A percentile compares a stretch with the other conserved stretches of the same genome.
These are phyloP conservation scores for Brassica incana DNA, from an alignment of 345 rosid genomes.

Conservation along the genomic window DNA sequence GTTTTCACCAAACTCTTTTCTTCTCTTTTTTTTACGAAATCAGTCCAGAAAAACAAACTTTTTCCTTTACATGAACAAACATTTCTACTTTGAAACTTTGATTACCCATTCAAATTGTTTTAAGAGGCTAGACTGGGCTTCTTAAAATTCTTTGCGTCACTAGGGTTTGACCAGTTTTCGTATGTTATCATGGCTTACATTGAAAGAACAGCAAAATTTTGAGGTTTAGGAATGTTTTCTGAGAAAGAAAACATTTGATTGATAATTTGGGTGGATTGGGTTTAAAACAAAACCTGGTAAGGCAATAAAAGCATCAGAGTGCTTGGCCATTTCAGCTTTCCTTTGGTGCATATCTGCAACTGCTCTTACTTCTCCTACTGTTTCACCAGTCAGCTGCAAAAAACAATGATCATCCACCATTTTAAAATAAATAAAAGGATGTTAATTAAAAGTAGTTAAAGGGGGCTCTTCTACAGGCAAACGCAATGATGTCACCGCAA, in stretches of 20 bases:
- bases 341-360: slow-evolving; percentile 99
- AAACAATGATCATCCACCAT: slow-evolving; percentile 9
- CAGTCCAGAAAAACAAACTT: neutral
- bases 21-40: slow-evolving; percentile 13
- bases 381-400: slow-evolving; percentile 94
- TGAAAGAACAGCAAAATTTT: slow-evolving; percentile 16
- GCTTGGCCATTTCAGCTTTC: slow-evolving; percentile 99
- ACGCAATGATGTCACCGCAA: slow-evolving; percentile 41
- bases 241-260: neutral
- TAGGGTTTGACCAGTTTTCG: slow-evolving; percentile 25
- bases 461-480: slow-evolving; percentile 43
- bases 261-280: slow-evolving; percentile 38
- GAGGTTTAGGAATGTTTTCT: neutral
- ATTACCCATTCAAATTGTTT: neutral
- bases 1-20: slow-evolving; percentile 14
- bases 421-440: slow-evolving; percentile 17
- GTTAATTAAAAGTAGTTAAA: slow-evolving; percentile 37
- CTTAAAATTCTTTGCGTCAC: slow-evolving; percentile 3
- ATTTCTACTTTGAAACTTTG: neutral
- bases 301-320: slow-evolving; percentile 99
- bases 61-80: neutral
- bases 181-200: slow-evolving; percentile 23
- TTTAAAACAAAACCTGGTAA: slow-evolving; percentile 79
- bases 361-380: slow-evolving; percentile 99
- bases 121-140: slow-evolving; percentile 19